These are phyloP conservation scores for Thelonectria olida DNA, from an alignment of 2,329 filamentous ascomycete species.

Conservation along the genomic window DNA sequence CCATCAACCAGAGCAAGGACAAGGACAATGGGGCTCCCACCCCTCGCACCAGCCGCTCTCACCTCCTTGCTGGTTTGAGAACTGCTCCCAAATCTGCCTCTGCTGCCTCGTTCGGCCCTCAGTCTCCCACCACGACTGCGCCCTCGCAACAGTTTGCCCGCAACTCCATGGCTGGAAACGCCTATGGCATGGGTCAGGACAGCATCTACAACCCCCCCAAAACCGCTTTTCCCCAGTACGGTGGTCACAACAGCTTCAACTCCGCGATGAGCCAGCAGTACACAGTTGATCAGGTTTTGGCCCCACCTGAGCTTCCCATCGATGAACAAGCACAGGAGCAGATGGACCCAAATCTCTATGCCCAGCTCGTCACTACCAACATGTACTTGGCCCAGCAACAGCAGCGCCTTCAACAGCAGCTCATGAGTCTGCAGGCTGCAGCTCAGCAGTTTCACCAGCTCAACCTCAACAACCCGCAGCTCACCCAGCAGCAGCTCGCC, in stretches of 20 bases:
- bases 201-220: conserved; percentile 61
- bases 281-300: conserved; percentile 90
- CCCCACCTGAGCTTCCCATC: conserved; percentile 82
- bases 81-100: conserved; percentile 89
- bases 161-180: conserved; percentile 55
- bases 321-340: conserved; percentile 74
- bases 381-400: conserved; percentile 93
- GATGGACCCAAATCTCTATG: conserved; percentile 87
- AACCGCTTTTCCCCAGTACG: conserved; percentile 64
- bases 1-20: conserved; percentile 73
- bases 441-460: conserved; percentile 85
- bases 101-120: conserved; percentile 76
- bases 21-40: conserved; percentile 76
- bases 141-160: conserved; percentile 54
- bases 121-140: conserved; percentile 61
- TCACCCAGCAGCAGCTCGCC: conserved; percentile 58
- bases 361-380: conserved; percentile 90
- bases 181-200: conserved; percentile 56
- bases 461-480: conserved; percentile 67
- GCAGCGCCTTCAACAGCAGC: conserved; percentile 92
- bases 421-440: conserved; percentile 83
- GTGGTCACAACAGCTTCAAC: conserved; percentile 45
- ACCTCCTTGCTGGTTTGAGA: conserved; percentile 90
- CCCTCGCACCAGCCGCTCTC: conserved; percentile 92
- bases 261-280: conserved; percentile 57